Evolutionary conservation across 2,329 filamentous ascomycete species (phyloP).

Genomic region (Cercospora sesami): DNA sequence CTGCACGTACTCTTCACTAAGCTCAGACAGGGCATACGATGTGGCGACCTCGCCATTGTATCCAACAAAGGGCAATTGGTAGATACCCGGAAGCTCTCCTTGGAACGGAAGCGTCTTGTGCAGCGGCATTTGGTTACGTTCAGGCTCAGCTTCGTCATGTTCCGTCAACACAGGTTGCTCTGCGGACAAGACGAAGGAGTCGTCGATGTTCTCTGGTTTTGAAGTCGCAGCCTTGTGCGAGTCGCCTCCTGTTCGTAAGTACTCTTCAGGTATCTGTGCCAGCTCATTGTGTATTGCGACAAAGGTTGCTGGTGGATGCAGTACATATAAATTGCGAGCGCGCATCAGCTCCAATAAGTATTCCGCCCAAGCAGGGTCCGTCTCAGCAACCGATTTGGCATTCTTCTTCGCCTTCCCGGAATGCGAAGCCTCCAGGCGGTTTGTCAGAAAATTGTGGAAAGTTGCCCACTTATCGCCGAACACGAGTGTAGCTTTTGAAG

Average conservation of each 20-base stretch:
- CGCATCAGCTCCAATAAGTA: slow-evolving; percentile 74
- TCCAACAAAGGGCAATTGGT: slow-evolving; percentile 59
- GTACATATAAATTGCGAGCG: slow-evolving; percentile 71
- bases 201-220: slow-evolving; percentile 11
- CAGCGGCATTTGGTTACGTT: slow-evolving; percentile 41
- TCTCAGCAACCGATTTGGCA: slow-evolving; percentile 63
- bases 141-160: slow-evolving; percentile 52
- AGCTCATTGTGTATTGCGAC: slow-evolving; percentile 78
- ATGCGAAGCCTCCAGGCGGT: slow-evolving; percentile 47
- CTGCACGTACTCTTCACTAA: slow-evolving; percentile 55
- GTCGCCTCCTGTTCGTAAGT: slow-evolving; percentile 22
- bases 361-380: slow-evolving; percentile 74
- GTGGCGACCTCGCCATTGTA: slow-evolving; percentile 61
- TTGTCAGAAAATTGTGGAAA: slow-evolving; percentile 75
- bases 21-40: slow-evolving; percentile 43
- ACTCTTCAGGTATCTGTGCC: slow-evolving; percentile 70
- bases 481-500: slow-evolving; percentile 77
- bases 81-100: slow-evolving; percentile 50
- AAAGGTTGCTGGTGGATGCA: slow-evolving; percentile 70
- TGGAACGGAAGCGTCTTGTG: slow-evolving; percentile 51
- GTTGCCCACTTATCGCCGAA: slow-evolving; percentile 85
- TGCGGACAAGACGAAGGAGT: slow-evolving; percentile 41
- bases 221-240: slow-evolving; percentile 11
- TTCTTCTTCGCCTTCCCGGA: slow-evolving; percentile 28
- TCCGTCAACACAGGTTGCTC: slow-evolving; percentile 25